Evolutionary conservation across 164 flowering plant genomes (phyloP).

Genomic region (Chimonanthus salicifolius): DNA sequence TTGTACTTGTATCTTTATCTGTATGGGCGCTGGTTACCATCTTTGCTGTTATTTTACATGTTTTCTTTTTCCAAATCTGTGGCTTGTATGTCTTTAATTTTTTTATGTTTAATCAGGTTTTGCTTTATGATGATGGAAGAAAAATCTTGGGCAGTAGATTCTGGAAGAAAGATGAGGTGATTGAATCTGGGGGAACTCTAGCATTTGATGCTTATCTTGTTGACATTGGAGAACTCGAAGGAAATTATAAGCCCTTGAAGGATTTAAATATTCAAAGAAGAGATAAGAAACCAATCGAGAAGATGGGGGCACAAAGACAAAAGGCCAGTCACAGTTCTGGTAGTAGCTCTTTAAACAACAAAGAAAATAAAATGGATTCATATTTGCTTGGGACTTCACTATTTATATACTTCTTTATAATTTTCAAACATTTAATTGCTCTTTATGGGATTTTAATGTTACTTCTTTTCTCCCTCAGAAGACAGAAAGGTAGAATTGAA

Average conservation of each 20-base stretch:
- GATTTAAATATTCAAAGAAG: slow-evolving; percentile 19
- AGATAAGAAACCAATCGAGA: slow-evolving; percentile 16
- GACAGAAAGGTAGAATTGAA: slow-evolving; percentile 8
- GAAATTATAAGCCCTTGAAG: slow-evolving; percentile 19
- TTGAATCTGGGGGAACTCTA: slow-evolving; percentile 54
- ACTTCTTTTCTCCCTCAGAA: slow-evolving; percentile 11
- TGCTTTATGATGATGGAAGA: slow-evolving; percentile 66
- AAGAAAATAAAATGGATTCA: background rate
- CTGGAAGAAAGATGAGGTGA: slow-evolving; percentile 53
- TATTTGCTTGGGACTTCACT: too few relatives aligned
- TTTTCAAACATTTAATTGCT: background rate
- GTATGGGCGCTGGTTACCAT: too few relatives aligned
- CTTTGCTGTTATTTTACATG: too few relatives aligned
- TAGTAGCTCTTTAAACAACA: slow-evolving; percentile 15
- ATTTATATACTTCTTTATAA: background rate
- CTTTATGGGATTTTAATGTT: too few relatives aligned
- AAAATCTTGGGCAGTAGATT: slow-evolving; percentile 51
- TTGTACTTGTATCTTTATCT: too few relatives aligned
- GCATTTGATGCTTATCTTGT: slow-evolving; percentile 52
- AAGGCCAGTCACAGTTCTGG: slow-evolving; percentile 16
- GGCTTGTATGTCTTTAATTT: background rate
- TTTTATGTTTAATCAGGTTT: slow-evolving; percentile 32
- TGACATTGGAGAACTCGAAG: slow-evolving; percentile 59
- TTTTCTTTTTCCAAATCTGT: too few relatives aligned
- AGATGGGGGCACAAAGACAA: slow-evolving; percentile 8